Conservation (phyloP, 495 filamentous ascomycete genomes). For the Oidiodendron maius region DNA sequence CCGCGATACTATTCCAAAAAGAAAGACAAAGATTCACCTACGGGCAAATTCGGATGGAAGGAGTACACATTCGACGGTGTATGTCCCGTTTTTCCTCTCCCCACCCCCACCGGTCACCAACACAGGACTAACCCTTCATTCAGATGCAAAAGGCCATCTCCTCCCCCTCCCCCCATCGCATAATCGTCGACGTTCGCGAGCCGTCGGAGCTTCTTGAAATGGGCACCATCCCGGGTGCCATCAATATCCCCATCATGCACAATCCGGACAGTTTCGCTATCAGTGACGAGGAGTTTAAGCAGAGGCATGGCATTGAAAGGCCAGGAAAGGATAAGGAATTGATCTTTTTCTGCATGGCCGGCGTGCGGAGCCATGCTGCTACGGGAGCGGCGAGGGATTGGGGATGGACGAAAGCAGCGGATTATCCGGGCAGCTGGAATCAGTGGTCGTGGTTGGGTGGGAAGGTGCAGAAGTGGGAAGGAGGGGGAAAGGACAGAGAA, state of each 20-base stretch:
- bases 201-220: slow-evolving; percentile 62
- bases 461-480: too few species aligned
- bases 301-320: slow-evolving; percentile 61
- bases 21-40: slow-evolving; percentile 18
- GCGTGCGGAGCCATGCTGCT: slow-evolving; percentile 76
- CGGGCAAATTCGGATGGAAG: too few species aligned
- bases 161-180: slow-evolving; percentile 24
- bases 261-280: slow-evolving; percentile 75
- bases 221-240: slow-evolving; percentile 71
- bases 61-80: slow-evolving; percentile 44
- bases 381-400: slow-evolving; percentile 70
- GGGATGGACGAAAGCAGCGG: slow-evolving; percentile 68
- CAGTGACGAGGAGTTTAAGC: slow-evolving; percentile 67
- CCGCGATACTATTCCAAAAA: slow-evolving; percentile 15
- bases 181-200: slow-evolving; percentile 69
- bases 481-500: neutral
- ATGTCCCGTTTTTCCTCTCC: slow-evolving; percentile 1
- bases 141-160: slow-evolving; percentile 24
- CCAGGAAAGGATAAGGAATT: slow-evolving; percentile 51
- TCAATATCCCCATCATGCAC: slow-evolving; percentile 73
- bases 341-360: slow-evolving; percentile 90
- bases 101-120: neutral
- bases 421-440: slow-evolving; percentile 85
- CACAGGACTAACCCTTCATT: neutral
- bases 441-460: slow-evolving; percentile 75